Evolutionary conservation across 495 filamentous ascomycete genomes (phyloP), one percentile per base, ranked within the genome.

Genomic region (Xylaria grammica): DNA sequence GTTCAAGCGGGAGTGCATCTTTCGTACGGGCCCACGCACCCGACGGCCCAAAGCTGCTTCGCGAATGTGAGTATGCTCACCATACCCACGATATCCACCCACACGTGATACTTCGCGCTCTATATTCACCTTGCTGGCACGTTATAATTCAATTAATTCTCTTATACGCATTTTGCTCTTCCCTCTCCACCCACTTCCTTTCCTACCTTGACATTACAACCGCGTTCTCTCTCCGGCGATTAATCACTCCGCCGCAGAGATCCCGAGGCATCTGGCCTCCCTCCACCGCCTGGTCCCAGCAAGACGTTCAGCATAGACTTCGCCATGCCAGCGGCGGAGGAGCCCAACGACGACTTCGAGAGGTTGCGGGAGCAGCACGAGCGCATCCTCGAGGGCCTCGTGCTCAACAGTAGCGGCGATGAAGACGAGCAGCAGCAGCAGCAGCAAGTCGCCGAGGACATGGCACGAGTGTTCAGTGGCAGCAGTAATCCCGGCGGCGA

Each of bases 301-400:
- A 78, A 78, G 65, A 83, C 78, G 36, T 83, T 83, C 63, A 82
- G 78, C 50, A 83, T 83, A 68, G 79, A 83, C 74, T 79, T 83
- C 59, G 67, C 76, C 40, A 76, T 82, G 70, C 69, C 75, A 0
- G 56, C 58, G 22, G 70, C 67, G 20, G 69, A 69, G 4, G 76
- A 78, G 45, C 60, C 72, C 5, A 55, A 62, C 34, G 72, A 74
- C 60, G 65, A 67, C 60, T 69, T 81, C 34, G 77, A 80, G 19
- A 51, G 66, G 6, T 65, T 83, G 48, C 69, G 75, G 22, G 56
- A 75, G 32, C 55, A 62, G 36, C 80, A 83, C 63, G 75, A 78
- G 49, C 49, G 53, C 36, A 73, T 66, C 58, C 65, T 83, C 48
- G 72, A 76, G 32, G 22, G 44, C 32, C 72, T 83, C 15, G 53